A percentile compares a stretch with the other conserved stretches of the same genome.
Evolutionary conservation across 768 basidiomycete genomes (phyloP).

Genomic region (Russula olivacea): DNA sequence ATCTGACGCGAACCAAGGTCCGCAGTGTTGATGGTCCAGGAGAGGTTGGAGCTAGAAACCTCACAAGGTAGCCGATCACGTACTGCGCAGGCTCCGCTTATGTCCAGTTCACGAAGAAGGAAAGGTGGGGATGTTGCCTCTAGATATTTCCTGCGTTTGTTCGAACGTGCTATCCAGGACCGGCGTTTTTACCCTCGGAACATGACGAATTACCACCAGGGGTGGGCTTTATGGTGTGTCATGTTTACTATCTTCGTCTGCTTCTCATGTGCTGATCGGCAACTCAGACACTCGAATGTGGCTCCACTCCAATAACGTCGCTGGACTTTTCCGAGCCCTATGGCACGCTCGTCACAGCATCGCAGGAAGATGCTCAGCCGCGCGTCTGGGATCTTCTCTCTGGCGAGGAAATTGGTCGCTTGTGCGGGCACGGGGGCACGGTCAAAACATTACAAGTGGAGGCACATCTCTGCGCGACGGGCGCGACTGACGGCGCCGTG

Average conservation of each 20-base stretch:
- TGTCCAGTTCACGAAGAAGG: conserved; percentile 58
- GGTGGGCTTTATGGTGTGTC: conserved; percentile 89
- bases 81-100: conserved; percentile 39
- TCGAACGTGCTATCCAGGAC: conserved; percentile 45
- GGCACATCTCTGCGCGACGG: conserved; percentile 83
- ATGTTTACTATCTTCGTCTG: neutral
- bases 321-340: conserved; percentile 98
- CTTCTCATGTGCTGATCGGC: conserved; percentile 17
- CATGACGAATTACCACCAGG: conserved; percentile 93
- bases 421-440: conserved; percentile 73
- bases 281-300: conserved; percentile 72
- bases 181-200: conserved; percentile 94
- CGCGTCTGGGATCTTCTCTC: conserved; percentile 93
- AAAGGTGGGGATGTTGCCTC: conserved; percentile 42
- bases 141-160: neutral
- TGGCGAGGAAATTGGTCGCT: conserved; percentile 78
- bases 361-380: conserved; percentile 79
- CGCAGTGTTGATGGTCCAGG: conserved; percentile 83
- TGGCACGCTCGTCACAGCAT: conserved; percentile 84
- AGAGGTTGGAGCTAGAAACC: conserved; percentile 72
- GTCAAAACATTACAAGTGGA: conserved; percentile 94
- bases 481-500: conserved; percentile 79
- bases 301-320: conserved; percentile 75
- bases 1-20: conserved; percentile 8
- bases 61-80: conserved; percentile 31